A percentile compares a stretch with the other conserved stretches of the same genome.
These are phyloP conservation scores for Pulveroboletus frians DNA, from an alignment of 768 basidiomycete species.

Conservation along the genomic window DNA sequence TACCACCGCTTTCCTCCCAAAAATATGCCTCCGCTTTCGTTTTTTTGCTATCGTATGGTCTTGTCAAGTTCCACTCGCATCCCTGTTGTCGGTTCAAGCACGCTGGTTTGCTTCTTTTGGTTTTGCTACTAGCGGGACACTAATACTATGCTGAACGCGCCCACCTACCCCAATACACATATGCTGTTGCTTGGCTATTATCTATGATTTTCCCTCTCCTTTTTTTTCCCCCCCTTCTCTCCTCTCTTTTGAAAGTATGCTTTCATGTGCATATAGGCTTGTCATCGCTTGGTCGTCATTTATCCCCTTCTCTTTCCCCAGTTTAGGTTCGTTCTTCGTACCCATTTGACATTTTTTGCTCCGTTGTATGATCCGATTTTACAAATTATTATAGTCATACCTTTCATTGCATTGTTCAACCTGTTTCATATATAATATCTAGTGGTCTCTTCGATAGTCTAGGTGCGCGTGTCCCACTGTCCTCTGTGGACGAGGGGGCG, in stretches of 20 bases:
- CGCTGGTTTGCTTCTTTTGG: slow-evolving; percentile 11
- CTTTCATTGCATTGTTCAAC: slow-evolving; percentile 16
- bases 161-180: slow-evolving; percentile 13
- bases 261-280: slow-evolving; percentile 27
- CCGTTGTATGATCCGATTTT: slow-evolving; percentile 14
- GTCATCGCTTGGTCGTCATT: slow-evolving; percentile 24
- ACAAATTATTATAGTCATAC: slow-evolving; percentile 18
- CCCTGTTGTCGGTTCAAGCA: slow-evolving; percentile 1
- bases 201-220: slow-evolving; percentile 20
- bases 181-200: slow-evolving; percentile 25
- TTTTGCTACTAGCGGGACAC: slow-evolving; percentile 20
- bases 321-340: slow-evolving; percentile 9
- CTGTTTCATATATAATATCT: slow-evolving; percentile 31
- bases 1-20: slow-evolving; percentile 9
- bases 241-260: slow-evolving; percentile 11
- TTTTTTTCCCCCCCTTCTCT: slow-evolving; percentile 2
- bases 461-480: slow-evolving; percentile 17
- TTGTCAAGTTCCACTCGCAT: slow-evolving; percentile 25
- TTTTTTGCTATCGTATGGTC: slow-evolving; percentile 25
- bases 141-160: slow-evolving; percentile 23
- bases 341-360: slow-evolving; percentile 8
- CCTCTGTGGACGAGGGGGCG: background rate
- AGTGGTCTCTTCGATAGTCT: slow-evolving; percentile 23
- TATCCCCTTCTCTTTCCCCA: slow-evolving; percentile 19
- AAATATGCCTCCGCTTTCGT: slow-evolving; percentile 28